Conservation (phyloP, 441 rosid genomes). For the Mallotus repandus region DNA sequence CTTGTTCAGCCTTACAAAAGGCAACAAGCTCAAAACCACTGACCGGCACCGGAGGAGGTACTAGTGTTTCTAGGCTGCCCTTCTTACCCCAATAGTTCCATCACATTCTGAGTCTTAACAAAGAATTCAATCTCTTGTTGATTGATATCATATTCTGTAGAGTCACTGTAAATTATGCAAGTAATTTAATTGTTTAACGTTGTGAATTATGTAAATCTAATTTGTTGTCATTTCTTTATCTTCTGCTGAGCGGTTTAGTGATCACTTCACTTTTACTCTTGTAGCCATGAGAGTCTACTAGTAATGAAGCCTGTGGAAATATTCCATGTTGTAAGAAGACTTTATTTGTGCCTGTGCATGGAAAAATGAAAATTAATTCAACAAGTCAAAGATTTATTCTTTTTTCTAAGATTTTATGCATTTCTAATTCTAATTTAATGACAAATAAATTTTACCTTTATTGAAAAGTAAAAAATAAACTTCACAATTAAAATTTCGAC, state of each 20-base stretch:
- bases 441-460: too few species aligned
- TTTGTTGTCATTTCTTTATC: not conserved
- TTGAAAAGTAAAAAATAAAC: too few species aligned
- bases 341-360: too few species aligned
- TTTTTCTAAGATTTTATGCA: too few species aligned
- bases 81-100: slow-evolving; percentile 58
- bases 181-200: slow-evolving; percentile 14
- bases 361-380: too few species aligned
- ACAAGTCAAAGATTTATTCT: too few species aligned
- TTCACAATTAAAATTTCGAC: too few species aligned
- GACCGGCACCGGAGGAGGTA: slow-evolving; percentile 35
- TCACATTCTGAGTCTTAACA: slow-evolving; percentile 8
- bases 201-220: slow-evolving; percentile 14
- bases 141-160: slow-evolving; percentile 28
- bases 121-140: slow-evolving; percentile 21
- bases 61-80: slow-evolving; percentile 60
- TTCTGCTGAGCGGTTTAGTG: not conserved
- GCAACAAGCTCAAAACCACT: slow-evolving; percentile 24
- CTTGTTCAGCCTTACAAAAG: slow-evolving; percentile 24
- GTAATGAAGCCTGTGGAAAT: not conserved
- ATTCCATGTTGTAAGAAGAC: not conserved
- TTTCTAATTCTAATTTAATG: too few species aligned
- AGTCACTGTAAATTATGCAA: slow-evolving; percentile 25
- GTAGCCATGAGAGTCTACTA: not conserved
- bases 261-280: not conserved